Base-by-base conservation (phyloP, 768 basidiomycete species). In the Jaapia argillacea region DNA sequence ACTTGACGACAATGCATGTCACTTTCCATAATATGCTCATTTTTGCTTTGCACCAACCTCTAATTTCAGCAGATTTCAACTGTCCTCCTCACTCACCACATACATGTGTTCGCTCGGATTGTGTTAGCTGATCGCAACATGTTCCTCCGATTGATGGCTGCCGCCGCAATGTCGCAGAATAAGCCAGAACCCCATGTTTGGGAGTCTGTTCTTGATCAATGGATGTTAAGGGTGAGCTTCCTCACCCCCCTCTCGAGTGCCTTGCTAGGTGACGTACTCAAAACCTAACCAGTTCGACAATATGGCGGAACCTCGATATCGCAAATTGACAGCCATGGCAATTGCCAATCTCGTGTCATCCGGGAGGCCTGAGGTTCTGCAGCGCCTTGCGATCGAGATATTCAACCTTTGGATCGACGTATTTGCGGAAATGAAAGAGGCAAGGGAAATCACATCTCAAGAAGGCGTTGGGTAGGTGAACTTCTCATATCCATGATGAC, bases 401-500 rank as follows among this genome's bases (percentile, higher is more conserved):
- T 85, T 87, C 59, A 85, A 87, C 53, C 62, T 91, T 23, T 94
- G 90, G 90, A 64, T 84, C 28, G 90, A 92, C 48, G 90, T 92
- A 4, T 79, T 93, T 42, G 84, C 81, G 12, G 89, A 92, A 57
- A 70, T 92, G 41, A 84, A 80, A 54, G 91, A 93, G 60, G 77
- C 77, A 5, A 64, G 69, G 50, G 64, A 55, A 16, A 16, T 33
- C 31, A 16, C 31, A 10, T 33, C 31, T 22, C 55, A 57, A 20
- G 52, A 54, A 1, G 58, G 60, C 14, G 56, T 54, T 12, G 47
- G 61, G 43, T 47, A 40, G 25, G 50, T 48, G 24, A n/a, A 24
- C 27, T 33, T 33, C 31, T 33, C 16, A n/a, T n/a, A n/a, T n/a
- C n/a, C n/a, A n/a, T n/a, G n/a, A n/a, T n/a, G n/a, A n/a, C n/a